A percentile compares a stretch with the other conserved stretches of the same genome.
Evolutionary conservation across 2,329 filamentous ascomycete species (phyloP).

Genomic region (Cladosporium velox): DNA sequence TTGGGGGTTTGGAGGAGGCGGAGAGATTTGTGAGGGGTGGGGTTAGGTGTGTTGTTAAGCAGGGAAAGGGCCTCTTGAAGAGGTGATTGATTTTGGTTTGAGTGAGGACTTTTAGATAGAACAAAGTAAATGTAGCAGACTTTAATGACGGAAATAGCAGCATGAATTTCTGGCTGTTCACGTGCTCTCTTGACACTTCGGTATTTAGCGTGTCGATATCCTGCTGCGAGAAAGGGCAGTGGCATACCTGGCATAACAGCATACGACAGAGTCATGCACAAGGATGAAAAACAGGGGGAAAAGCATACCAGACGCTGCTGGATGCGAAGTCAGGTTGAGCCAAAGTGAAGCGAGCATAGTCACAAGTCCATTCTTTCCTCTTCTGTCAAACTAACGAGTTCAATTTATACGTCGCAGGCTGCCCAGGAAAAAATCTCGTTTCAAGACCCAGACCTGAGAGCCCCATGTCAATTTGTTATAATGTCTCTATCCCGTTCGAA

Average conservation of each 20-base stretch:
- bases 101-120: not conserved
- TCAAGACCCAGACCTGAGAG: not conserved
- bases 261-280: not conserved
- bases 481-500: not conserved
- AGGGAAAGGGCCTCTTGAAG: not conserved
- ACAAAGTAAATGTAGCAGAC: too few species aligned
- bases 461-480: not conserved
- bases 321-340: too few species aligned
- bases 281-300: not conserved
- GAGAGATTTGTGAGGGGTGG: not conserved
- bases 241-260: not conserved
- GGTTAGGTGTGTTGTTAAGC: not conserved
- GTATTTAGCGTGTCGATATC: not conserved
- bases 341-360: too few species aligned
- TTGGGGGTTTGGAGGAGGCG: not conserved
- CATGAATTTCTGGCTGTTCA: not conserved
- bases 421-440: not conserved
- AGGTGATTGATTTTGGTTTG: not conserved
- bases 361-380: too few species aligned
- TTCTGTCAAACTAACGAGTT: too few species aligned
- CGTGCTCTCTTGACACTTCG: not conserved
- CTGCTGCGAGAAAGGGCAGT: not conserved
- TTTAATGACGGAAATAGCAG: not conserved
- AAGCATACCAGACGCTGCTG: too few species aligned
- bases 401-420: not conserved